Conservation (phyloP, 495 filamentous ascomycete genomes). For the Penicillium soppii region DNA sequence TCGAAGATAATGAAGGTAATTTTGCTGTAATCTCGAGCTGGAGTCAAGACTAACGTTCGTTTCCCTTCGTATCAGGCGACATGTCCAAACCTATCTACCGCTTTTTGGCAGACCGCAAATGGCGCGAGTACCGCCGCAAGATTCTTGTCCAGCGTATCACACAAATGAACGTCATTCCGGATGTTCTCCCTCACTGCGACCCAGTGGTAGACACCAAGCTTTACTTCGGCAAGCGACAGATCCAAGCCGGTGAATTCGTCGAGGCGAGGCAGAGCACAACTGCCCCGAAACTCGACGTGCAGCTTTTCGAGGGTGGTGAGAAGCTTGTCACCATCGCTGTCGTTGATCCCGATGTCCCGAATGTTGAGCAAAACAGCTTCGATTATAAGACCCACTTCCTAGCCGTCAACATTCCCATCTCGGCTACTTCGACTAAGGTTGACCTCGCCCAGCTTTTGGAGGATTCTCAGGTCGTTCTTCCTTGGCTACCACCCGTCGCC, state of each 20-base stretch:
- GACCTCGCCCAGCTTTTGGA: slow-evolving; percentile 50
- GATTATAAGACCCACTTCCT: slow-evolving; percentile 81
- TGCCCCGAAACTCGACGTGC: slow-evolving; percentile 73
- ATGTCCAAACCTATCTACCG: slow-evolving; percentile 98
- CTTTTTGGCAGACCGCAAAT: slow-evolving; percentile 80
- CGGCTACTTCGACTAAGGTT: slow-evolving; percentile 52
- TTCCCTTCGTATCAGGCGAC: slow-evolving; percentile 58
- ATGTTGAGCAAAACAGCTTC: slow-evolving; percentile 74
- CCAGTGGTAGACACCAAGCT: slow-evolving; percentile 76
- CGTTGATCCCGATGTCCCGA: slow-evolving; percentile 87
- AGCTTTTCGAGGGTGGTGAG: slow-evolving; percentile 77
- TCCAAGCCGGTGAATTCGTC: slow-evolving; percentile 77
- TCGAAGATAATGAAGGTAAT: slow-evolving; percentile 89
- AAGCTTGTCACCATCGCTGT: slow-evolving; percentile 82
- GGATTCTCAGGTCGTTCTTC: slow-evolving; percentile 64
- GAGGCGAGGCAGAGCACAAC: slow-evolving; percentile 65
- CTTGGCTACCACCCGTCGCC: slow-evolving; percentile 81
- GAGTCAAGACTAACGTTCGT: slow-evolving; percentile 8
- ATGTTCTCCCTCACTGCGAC: slow-evolving; percentile 82
- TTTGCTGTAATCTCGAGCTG: not conserved
- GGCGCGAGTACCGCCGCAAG: slow-evolving; percentile 73
- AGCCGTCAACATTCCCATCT: slow-evolving; percentile 64
- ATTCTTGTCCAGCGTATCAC: slow-evolving; percentile 83
- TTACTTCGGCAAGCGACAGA: slow-evolving; percentile 65
- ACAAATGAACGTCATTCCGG: slow-evolving; percentile 88